A percentile compares a stretch with the other conserved stretches of the same genome.
Evolutionary conservation across 495 filamentous ascomycete genomes (phyloP).

Genomic region (Lepidopterella palustris): DNA sequence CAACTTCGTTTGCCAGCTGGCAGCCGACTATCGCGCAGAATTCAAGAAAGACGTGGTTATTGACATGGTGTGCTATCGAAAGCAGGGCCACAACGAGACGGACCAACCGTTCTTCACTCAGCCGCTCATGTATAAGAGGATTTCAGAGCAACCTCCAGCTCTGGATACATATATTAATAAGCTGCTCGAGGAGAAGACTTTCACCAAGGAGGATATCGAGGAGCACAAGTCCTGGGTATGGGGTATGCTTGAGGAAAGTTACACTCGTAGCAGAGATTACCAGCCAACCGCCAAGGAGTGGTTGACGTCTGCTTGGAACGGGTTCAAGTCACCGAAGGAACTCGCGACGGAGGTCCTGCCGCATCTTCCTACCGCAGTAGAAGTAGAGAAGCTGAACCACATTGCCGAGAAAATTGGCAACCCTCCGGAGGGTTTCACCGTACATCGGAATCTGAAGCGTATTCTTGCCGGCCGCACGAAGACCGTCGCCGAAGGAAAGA

Average conservation of each 20-base stretch:
- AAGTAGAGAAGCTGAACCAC: slow-evolving; percentile 59
- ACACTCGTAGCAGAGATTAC: slow-evolving; percentile 94
- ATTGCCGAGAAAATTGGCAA: slow-evolving; percentile 71
- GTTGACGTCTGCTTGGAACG: slow-evolving; percentile 98
- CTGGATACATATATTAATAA: slow-evolving; percentile 83
- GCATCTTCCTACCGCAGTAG: slow-evolving; percentile 81
- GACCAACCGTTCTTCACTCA: slow-evolving; percentile 99
- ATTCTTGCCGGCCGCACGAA: slow-evolving; percentile 87
- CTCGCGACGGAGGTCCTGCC: slow-evolving; percentile 89
- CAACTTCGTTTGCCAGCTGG: slow-evolving; percentile 95
- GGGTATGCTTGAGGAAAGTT: slow-evolving; percentile 97
- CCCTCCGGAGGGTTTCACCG: slow-evolving; percentile 74
- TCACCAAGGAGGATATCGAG: slow-evolving; percentile 95
- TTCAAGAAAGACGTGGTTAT: slow-evolving; percentile 97
- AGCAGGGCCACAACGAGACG: slow-evolving; percentile 98
- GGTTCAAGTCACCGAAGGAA: slow-evolving; percentile 98
- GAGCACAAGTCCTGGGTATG: slow-evolving; percentile 99
- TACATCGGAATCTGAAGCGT: slow-evolving; percentile 94
- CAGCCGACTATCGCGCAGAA: slow-evolving; percentile 93
- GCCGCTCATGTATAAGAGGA: slow-evolving; percentile 98
- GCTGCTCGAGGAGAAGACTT: slow-evolving; percentile 82
- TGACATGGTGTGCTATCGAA: slow-evolving; percentile 97
- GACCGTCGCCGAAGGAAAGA: slow-evolving; percentile 84
- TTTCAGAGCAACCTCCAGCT: slow-evolving; percentile 68
- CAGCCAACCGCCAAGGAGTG: slow-evolving; percentile 94